Evolutionary conservation across 176 grass and related monocot genomes (phyloP).

Genomic region (Oryza rufipogon): DNA sequence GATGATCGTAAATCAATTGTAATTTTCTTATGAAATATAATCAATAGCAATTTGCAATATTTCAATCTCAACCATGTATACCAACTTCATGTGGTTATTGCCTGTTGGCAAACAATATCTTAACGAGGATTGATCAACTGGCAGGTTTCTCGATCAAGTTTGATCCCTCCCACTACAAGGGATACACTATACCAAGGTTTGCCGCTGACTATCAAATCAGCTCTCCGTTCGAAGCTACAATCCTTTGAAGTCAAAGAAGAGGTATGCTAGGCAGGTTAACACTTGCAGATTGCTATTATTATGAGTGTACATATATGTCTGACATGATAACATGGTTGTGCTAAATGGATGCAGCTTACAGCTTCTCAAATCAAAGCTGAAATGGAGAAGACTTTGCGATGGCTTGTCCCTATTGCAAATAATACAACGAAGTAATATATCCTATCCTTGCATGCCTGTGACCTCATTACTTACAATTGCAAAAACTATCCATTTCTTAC

Average conservation of each 20-base stretch:
- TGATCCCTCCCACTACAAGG: slow-evolving; percentile 66
- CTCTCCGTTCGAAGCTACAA: slow-evolving; percentile 65
- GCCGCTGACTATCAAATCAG: slow-evolving; percentile 76
- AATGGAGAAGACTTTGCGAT: slow-evolving; percentile 90
- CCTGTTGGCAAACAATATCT: slow-evolving; percentile 6
- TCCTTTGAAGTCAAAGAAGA: slow-evolving; percentile 86
- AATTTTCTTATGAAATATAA: slow-evolving; percentile 29
- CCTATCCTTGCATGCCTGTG: slow-evolving; percentile 6
- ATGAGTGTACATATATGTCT: slow-evolving; percentile 3
- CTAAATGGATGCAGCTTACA: slow-evolving; percentile 72
- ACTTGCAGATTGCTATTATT: slow-evolving; percentile 12
- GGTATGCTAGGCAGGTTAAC: slow-evolving; percentile 50
- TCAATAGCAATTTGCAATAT: slow-evolving; percentile 23
- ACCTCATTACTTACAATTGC: slow-evolving; percentile 20
- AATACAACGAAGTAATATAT: slow-evolving; percentile 87
- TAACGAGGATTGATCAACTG: slow-evolving; percentile 40
- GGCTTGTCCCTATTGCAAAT: slow-evolving; percentile 85
- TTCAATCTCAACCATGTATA: neutral
- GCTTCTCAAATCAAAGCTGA: slow-evolving; percentile 84
- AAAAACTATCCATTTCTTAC: slow-evolving; percentile 31
- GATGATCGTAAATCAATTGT: slow-evolving; percentile 17
- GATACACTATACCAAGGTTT: slow-evolving; percentile 86
- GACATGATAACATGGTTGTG: slow-evolving; percentile 34
- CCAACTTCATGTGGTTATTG: neutral
- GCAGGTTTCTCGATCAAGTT: slow-evolving; percentile 79